Evolutionary conservation across 345 rosid genomes (phyloP).

Genomic region (Brassica nigra): DNA sequence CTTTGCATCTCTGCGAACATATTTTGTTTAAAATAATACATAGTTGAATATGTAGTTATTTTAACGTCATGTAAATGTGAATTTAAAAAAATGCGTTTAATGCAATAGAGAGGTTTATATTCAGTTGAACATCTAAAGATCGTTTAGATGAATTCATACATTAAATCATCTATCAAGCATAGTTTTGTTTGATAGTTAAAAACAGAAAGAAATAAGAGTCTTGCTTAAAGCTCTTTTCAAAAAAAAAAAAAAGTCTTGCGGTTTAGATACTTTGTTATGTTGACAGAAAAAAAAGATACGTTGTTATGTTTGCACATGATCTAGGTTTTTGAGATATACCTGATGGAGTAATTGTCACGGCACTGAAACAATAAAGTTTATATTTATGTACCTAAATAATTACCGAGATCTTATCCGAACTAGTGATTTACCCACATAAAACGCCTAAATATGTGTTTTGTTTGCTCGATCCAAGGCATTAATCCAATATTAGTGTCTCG

Average conservation of each 20-base stretch:
- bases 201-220: background rate
- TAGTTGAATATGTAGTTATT: no score
- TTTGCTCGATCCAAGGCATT: slow-evolving; percentile 26
- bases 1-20: no score
- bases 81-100: background rate
- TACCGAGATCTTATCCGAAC: slow-evolving; percentile 32
- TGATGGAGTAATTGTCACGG: slow-evolving; percentile 7
- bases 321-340: background rate
- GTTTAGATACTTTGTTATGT: background rate
- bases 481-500: slow-evolving; percentile 3
- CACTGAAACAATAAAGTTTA: slow-evolving; percentile 1
- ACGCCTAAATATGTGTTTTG: slow-evolving; percentile 20
- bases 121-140: background rate
- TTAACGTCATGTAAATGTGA: no score
- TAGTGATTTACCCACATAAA: slow-evolving; percentile 23
- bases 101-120: background rate
- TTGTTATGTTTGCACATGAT: background rate
- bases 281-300: background rate
- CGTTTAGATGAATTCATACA: background rate
- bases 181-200: background rate
- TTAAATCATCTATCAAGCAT: background rate
- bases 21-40: no score
- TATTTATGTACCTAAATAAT: background rate
- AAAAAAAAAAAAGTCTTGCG: background rate
- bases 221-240: background rate